Conservation (phyloP, 2,329 filamentous ascomycete species). For the Monosporascus sp. region DNA sequence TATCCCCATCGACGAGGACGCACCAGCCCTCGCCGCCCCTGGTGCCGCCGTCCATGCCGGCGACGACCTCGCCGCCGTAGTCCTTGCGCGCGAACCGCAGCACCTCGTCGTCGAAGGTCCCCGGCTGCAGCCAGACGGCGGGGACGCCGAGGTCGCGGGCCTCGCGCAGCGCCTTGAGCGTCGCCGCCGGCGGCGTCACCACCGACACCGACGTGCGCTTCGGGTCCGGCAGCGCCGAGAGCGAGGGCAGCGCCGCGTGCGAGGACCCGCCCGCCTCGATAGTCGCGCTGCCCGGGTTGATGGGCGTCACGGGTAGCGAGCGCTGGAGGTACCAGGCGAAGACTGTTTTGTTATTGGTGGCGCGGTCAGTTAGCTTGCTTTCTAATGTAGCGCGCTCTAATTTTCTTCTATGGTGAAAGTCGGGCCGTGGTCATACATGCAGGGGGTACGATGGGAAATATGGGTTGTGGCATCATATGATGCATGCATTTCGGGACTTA, state of each 20-base stretch:
- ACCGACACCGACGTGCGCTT: slow-evolving; percentile 71
- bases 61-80: slow-evolving; percentile 65
- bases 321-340: slow-evolving; percentile 84
- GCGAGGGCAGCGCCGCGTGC: slow-evolving; percentile 60
- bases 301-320: slow-evolving; percentile 69
- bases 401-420: neutral
- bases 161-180: slow-evolving; percentile 68
- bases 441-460: neutral
- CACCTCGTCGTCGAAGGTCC: slow-evolving; percentile 74
- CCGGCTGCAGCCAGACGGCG: slow-evolving; percentile 86
- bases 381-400: neutral
- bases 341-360: slow-evolving; percentile 45
- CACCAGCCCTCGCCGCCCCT: slow-evolving; percentile 74
- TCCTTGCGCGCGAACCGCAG: slow-evolving; percentile 57
- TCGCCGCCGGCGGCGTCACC: slow-evolving; percentile 79
- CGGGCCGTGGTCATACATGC: neutral
- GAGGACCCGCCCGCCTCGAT: slow-evolving; percentile 56
- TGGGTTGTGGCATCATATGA: neutral
- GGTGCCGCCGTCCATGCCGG: slow-evolving; percentile 51
- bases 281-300: slow-evolving; percentile 67
- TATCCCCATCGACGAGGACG: slow-evolving; percentile 78
- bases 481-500: slow-evolving; percentile 33
- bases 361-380: neutral
- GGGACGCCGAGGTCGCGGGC: slow-evolving; percentile 69
- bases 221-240: slow-evolving; percentile 61